Base-by-base conservation (phyloP, 805 yeast genomes). In the Candida corydali region DNA sequence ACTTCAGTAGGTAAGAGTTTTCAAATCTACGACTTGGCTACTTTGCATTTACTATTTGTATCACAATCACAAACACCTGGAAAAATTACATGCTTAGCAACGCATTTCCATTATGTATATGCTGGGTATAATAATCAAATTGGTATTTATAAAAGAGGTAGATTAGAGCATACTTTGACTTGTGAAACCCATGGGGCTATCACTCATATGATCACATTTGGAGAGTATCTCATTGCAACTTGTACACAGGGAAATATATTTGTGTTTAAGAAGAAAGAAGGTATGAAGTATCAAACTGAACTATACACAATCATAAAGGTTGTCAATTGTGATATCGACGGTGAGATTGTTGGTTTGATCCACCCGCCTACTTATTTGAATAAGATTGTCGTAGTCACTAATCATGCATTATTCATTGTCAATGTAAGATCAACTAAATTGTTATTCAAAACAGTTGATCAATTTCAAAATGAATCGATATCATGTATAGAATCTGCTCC, bases 301-400 rank as follows among this genome's bases (percentile, higher is more conserved):
- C 71, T 73, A 38, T 82, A 88, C 59, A 78, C 95, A 4, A 67
- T 79, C 11, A 59, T 89, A 34, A 60, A 64, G 29, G 54, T 78
- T 34, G 53, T 66, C 37, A 59, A 59, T 38, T 75, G 80, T 18
- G 59, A 71, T n/a, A 59, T 80, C 11, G 80, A 83, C 45, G 96
- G 95, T 16, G 72, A 69, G 6, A 72, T 93, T 12, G 80, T 82
- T 8, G 81, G 79, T 29, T 46, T 84, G 14, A 51, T 77, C 8
- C 99, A 93, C 57, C 82, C 91, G 34, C 89, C 97, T 20, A 91
- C 99, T 0, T 89, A 91, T 55, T 60, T 94, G 52, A 93, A 93
- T 67, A 93, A 93, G 55, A 65, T 94, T 18, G 81, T 84, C 1
- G 79, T 91, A 20, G 86, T 89, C n/a, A 86, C 97, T 1, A 69